These are phyloP conservation scores for Epichloe sp. DNA, from an alignment of 2,329 filamentous ascomycete species.

Conservation along the genomic window DNA sequence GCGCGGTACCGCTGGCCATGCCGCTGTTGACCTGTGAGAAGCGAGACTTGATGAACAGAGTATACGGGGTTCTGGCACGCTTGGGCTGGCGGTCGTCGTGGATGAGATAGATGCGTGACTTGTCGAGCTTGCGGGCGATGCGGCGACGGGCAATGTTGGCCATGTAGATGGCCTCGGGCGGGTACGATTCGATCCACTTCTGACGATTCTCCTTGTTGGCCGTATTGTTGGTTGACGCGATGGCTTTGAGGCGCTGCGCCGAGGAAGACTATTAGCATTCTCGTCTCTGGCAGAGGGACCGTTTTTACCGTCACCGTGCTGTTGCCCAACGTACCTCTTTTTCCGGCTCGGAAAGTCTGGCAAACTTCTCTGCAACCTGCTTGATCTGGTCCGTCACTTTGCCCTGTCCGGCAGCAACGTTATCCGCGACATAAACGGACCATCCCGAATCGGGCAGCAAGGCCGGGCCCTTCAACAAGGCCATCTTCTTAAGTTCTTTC, in stretches of 20 bases:
- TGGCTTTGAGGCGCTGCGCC: slow-evolving; percentile 19
- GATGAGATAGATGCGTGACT: slow-evolving; percentile 19
- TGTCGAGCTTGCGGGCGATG: slow-evolving; percentile 24
- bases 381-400: slow-evolving; percentile 12
- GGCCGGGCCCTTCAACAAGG: slow-evolving; percentile 28
- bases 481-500: slow-evolving; percentile 24
- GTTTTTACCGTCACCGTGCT: too few relatives aligned
- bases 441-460: slow-evolving; percentile 20
- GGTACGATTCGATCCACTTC: slow-evolving; percentile 34
- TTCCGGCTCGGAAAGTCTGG: slow-evolving; percentile 26
- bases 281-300: background rate
- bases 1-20: slow-evolving; percentile 5
- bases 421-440: slow-evolving; percentile 24
- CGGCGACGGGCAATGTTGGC: slow-evolving; percentile 35
- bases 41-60: slow-evolving; percentile 25
- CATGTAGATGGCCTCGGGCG: slow-evolving; percentile 24
- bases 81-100: slow-evolving; percentile 36
- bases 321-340: slow-evolving; percentile 25
- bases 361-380: slow-evolving; percentile 22
- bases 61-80: slow-evolving; percentile 19
- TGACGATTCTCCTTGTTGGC: slow-evolving; percentile 27
- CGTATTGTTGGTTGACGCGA: slow-evolving; percentile 25
- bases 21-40: slow-evolving; percentile 16
- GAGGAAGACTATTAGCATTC: background rate
- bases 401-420: slow-evolving; percentile 9